These are phyloP conservation scores for Monotropa hypopitys DNA, from an alignment of 179 eudicot genomes.

Conservation along the genomic window DNA sequence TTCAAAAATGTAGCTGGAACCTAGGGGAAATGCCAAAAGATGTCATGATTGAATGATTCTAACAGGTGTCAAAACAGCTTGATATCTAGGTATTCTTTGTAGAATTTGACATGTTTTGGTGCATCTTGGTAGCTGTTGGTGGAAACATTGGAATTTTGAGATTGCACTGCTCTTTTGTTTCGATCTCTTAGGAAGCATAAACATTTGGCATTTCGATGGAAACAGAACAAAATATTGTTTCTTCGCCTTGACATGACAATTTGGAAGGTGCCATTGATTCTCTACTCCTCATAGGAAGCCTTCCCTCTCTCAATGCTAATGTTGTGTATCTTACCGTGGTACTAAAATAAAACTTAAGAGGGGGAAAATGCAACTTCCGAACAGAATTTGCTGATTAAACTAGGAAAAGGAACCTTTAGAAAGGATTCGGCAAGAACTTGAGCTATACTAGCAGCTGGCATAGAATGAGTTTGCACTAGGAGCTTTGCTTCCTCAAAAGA, in stretches of 20 bases:
- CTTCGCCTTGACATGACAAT: background rate
- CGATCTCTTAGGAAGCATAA: background rate
- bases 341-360: background rate
- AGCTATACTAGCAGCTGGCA: constrained; percentile 80
- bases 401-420: constrained; percentile 43
- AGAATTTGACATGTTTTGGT: background rate
- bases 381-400: background rate
- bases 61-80: background rate
- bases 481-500: constrained; percentile 81
- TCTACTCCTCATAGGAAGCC: background rate
- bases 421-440: constrained; percentile 93
- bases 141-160: background rate
- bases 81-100: background rate
- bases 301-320: background rate
- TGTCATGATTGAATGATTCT: background rate
- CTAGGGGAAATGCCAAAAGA: background rate
- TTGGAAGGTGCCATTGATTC: constrained; percentile 1
- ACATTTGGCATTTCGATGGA: background rate
- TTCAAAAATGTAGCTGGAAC: background rate
- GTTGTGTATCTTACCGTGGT: background rate
- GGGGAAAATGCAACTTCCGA: background rate
- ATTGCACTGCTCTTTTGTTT: background rate
- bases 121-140: background rate
- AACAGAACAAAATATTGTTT: background rate
- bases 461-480: constrained; percentile 67